Percentiles rank a stretch among this genome's conserved stretches.
phyloP scores from a whole-genome alignment of 345 rosid species.

The Populus davidiana region DNA sequence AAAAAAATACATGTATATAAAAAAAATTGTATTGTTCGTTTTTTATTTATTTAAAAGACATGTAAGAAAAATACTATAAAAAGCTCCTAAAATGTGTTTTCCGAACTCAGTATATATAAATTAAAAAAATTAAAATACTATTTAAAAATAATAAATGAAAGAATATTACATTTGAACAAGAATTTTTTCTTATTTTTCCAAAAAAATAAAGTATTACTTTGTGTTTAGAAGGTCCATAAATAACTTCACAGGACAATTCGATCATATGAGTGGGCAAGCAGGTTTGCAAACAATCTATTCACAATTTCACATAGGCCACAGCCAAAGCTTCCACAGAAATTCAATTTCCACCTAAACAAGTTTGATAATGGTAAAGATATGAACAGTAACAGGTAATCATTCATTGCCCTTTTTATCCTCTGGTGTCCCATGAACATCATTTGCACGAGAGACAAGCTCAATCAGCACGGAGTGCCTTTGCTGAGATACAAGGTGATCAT shows the following conservation, averaged over 20 bases:
- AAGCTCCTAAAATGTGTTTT: no score
- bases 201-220: no score
- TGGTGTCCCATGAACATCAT: background rate
- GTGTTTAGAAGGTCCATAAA: background rate
- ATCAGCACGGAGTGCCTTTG: background rate
- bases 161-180: no score
- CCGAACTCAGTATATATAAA: no score
- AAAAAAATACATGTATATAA: no score
- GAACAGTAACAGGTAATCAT: background rate
- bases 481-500: background rate
- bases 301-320: background rate
- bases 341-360: background rate
- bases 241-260: background rate
- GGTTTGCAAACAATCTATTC: background rate
- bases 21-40: no score
- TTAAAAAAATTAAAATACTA: no score
- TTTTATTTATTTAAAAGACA: no score
- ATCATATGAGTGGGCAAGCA: background rate
- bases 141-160: no score
- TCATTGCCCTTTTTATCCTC: background rate
- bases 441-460: background rate
- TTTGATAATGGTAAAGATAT: background rate
- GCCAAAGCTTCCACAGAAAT: background rate
- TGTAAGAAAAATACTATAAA: no score
- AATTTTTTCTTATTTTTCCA: no score